Percentiles rank a stretch among this genome's conserved stretches.
phyloP scores from a whole-genome alignment of 768 basidiomycete species.

The Tylopilus sp. region DNA sequence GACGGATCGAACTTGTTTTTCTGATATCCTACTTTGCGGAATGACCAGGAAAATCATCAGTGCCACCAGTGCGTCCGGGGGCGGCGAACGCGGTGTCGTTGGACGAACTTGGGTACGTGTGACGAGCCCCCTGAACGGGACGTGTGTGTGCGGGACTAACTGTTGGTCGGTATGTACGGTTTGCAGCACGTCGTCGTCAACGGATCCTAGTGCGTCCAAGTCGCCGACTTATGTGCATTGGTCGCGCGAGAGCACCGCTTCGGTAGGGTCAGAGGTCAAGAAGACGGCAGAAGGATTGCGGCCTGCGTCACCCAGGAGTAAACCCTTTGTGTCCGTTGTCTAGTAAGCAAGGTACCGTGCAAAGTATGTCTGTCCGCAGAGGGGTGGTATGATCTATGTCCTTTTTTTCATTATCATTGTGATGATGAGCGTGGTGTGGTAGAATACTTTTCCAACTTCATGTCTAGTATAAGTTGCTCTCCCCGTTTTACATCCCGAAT shows the following conservation, averaged over 20 bases:
- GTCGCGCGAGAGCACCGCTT: conserved; percentile 2
- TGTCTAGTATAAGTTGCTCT: neutral
- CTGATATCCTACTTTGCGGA: no score
- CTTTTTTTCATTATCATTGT: neutral
- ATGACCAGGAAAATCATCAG: conserved; percentile 18
- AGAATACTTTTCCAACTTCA: conserved; percentile 13
- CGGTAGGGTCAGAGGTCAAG: conserved; percentile 5
- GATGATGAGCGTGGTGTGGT: no score
- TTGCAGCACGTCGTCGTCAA: conserved; percentile 9
- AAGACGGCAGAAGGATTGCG: conserved; percentile 5
- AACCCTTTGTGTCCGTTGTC: conserved; percentile 6
- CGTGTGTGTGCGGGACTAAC: neutral
- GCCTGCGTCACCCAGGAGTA: neutral
- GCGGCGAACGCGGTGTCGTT: conserved; percentile 14
- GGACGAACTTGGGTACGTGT: conserved; percentile 19
- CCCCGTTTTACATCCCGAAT: no score
- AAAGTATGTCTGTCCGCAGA: no score
- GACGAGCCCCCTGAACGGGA: neutral
- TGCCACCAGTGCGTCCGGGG: conserved; percentile 5
- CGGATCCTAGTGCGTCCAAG: conserved; percentile 10
- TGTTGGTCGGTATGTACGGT: no score
- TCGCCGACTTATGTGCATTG: conserved; percentile 18
- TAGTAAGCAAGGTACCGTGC: no score
- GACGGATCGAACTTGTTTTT: conserved; percentile 1
- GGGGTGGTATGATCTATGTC: no score